Conservation (phyloP, 2,329 filamentous ascomycete species). For the Byssothecium circinans region DNA sequence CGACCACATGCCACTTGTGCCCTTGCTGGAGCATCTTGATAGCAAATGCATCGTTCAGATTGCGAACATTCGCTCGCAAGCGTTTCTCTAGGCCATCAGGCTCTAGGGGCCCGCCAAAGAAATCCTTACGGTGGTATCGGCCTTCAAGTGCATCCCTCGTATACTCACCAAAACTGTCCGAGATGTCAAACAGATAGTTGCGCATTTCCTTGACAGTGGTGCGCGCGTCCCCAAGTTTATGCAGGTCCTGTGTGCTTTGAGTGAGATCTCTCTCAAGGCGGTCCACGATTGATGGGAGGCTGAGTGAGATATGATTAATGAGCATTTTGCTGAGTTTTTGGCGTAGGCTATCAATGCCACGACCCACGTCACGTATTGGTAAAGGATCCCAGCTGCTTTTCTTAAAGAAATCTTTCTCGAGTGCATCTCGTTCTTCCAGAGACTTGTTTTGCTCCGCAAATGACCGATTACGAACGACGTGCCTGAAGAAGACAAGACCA, state of each 20-base stretch:
- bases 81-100: slow-evolving; percentile 6
- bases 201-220: slow-evolving; percentile 50
- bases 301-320: slow-evolving; percentile 27
- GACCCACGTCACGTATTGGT: slow-evolving; percentile 5
- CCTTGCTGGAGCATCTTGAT: slow-evolving; percentile 15
- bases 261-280: slow-evolving; percentile 23
- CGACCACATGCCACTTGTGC: slow-evolving; percentile 15
- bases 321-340: slow-evolving; percentile 54
- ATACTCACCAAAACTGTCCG: slow-evolving; percentile 6
- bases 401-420: slow-evolving; percentile 44
- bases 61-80: slow-evolving; percentile 18
- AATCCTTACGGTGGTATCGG: slow-evolving; percentile 6
- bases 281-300: slow-evolving; percentile 26
- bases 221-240: slow-evolving; percentile 52
- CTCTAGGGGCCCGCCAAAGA: slow-evolving; percentile 4
- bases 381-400: slow-evolving; percentile 5
- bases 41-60: slow-evolving; percentile 52
- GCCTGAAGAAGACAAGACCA: slow-evolving; percentile 5
- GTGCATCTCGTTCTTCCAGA: slow-evolving; percentile 40
- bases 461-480: slow-evolving; percentile 5
- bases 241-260: slow-evolving; percentile 33
- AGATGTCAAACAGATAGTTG: slow-evolving; percentile 49
- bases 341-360: slow-evolving; percentile 41
- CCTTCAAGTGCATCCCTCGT: slow-evolving; percentile 7
- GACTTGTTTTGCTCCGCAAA: slow-evolving; percentile 5